Percentiles rank a stretch among this genome's conserved stretches.
phyloP scores from a whole-genome alignment of 768 basidiomycete genomes.

The Amanita inopinata region DNA sequence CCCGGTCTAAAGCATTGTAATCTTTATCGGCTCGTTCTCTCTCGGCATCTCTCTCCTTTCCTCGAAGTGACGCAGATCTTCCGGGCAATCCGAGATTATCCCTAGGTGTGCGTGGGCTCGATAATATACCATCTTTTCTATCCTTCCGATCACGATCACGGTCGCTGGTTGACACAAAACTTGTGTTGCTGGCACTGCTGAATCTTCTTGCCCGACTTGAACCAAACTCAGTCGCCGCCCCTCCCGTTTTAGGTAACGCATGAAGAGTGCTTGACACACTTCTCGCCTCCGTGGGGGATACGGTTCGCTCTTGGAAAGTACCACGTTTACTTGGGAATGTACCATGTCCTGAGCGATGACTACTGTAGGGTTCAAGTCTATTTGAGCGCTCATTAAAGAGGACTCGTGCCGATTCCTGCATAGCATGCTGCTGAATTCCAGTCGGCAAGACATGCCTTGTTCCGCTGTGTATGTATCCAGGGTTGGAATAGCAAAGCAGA shows the following conservation, averaged over 20 bases:
- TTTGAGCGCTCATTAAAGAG: slow-evolving; percentile 97
- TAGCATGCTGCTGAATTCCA: slow-evolving; percentile 24
- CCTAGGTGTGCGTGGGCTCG: slow-evolving; percentile 26
- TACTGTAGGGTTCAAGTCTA: slow-evolving; percentile 74
- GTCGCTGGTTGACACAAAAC: slow-evolving; percentile 14
- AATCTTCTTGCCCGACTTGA: slow-evolving; percentile 16
- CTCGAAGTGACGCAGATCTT: slow-evolving; percentile 15
- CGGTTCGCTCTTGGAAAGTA: slow-evolving; percentile 30
- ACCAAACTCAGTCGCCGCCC: slow-evolving; percentile 3
- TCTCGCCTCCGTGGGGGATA: slow-evolving; percentile 25
- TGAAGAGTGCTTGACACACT: slow-evolving; percentile 1
- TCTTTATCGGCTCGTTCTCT: slow-evolving; percentile 22
- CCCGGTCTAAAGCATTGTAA: slow-evolving; percentile 1
- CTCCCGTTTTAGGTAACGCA: not conserved
- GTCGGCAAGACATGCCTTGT: not conserved
- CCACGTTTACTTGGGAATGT: slow-evolving; percentile 34
- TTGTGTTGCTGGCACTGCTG: slow-evolving; percentile 23
- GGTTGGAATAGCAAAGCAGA: not conserved
- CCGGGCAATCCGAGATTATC: slow-evolving; percentile 19
- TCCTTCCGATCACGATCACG: slow-evolving; percentile 19
- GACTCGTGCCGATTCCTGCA: slow-evolving; percentile 54
- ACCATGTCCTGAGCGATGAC: slow-evolving; percentile 33
- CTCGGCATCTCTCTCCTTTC: slow-evolving; percentile 24
- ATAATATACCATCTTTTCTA: slow-evolving; percentile 29
- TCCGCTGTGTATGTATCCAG: slow-evolving; percentile 1